These are phyloP conservation scores for Articulospora tetracladia DNA, from an alignment of 495 filamentous ascomycete species.

Conservation along the genomic window DNA sequence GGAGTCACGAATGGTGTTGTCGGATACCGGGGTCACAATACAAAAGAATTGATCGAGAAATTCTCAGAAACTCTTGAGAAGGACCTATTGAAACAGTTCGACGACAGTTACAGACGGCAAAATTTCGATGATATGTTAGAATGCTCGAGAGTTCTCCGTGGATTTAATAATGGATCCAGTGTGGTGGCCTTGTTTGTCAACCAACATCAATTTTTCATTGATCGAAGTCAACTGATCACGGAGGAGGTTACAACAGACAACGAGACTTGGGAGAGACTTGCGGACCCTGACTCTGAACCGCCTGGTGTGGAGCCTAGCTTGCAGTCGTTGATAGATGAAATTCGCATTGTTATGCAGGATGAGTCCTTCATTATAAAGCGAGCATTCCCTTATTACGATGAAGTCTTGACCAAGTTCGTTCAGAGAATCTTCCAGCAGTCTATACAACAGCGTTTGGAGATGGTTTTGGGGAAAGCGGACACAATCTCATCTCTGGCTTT, in stretches of 20 bases:
- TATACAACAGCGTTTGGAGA: constrained; percentile 90
- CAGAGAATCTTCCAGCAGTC: constrained; percentile 98
- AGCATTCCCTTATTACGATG: constrained; percentile 94
- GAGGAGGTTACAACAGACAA: constrained; percentile 82
- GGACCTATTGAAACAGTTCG: constrained; percentile 92
- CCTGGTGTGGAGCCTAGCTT: constrained; percentile 89
- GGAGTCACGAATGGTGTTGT: constrained; percentile 47
- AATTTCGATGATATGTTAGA: constrained; percentile 96
- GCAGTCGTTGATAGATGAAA: constrained; percentile 88
- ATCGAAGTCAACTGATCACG: constrained; percentile 80
- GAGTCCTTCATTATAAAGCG: constrained; percentile 93
- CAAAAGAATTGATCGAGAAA: constrained; percentile 89
- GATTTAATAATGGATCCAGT: constrained; percentile 93
- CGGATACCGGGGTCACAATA: constrained; percentile 53
- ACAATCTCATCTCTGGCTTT: constrained; percentile 89
- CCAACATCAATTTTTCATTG: constrained; percentile 98
- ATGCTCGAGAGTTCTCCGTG: constrained; percentile 87
- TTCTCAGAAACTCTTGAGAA: constrained; percentile 96
- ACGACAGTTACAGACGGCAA: constrained; percentile 88
- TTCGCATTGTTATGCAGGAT: constrained; percentile 92
- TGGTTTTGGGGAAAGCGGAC: constrained; percentile 92
- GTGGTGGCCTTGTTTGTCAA: constrained; percentile 96
- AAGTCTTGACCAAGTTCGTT: constrained; percentile 85
- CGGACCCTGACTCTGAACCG: constrained; percentile 89
- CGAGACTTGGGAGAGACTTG: constrained; percentile 84